Conservation (phyloP, 139 green algal species). For the Coccomyxa sp. region DNA sequence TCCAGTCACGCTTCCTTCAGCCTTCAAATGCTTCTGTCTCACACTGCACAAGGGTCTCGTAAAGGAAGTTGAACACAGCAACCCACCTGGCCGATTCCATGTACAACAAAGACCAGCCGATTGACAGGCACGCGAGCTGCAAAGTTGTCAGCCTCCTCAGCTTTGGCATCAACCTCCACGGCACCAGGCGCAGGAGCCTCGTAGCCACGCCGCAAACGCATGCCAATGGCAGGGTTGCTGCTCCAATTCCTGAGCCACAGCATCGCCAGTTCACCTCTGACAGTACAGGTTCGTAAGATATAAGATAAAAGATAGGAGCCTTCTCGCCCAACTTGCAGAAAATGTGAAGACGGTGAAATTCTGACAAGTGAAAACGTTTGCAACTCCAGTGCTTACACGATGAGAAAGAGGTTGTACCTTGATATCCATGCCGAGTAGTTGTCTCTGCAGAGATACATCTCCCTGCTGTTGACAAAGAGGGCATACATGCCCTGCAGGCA, state of each 20-base stretch:
- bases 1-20: no score
- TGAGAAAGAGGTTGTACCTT: neutral
- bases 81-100: conserved; percentile 66
- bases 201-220: conserved; percentile 48
- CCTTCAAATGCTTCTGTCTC: no score
- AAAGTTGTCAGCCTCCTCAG: conserved; percentile 36
- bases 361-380: no score
- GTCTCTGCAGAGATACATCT: conserved; percentile 39
- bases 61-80: neutral
- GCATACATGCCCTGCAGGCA: conserved; percentile 37
- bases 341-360: no score
- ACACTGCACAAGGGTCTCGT: no score
- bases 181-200: neutral
- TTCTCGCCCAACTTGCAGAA: no score
- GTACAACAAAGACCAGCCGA: conserved; percentile 63
- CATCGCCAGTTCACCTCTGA: no score
- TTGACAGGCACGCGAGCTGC: conserved; percentile 15
- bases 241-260: neutral
- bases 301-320: no score
- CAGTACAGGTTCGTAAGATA: no score
- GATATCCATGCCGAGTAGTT: conserved; percentile 21
- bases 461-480: conserved; percentile 31
- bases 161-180: conserved; percentile 16
- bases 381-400: no score
- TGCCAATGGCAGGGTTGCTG: conserved; percentile 5